Evolutionary conservation across 2,329 filamentous ascomycete species (phyloP).

Genomic region (Pseudovirgaria hyperparasitica): DNA sequence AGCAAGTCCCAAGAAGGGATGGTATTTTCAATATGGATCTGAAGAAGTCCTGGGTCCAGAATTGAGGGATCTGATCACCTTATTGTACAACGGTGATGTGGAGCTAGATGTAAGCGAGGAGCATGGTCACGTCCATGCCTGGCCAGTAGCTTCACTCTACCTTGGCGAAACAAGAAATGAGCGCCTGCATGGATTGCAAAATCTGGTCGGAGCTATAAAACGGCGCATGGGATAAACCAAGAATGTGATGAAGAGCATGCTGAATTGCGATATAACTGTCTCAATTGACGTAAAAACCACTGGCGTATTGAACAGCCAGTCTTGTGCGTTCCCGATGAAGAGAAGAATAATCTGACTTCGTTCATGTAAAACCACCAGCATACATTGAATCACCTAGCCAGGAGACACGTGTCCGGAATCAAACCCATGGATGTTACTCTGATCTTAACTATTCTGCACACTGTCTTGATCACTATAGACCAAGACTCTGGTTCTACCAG

Average conservation of each 20-base stretch:
- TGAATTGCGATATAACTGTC: background rate
- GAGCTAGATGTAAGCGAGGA: conserved; percentile 48
- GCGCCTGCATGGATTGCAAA: conserved; percentile 33
- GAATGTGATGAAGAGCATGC: background rate
- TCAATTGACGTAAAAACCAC: too few species aligned
- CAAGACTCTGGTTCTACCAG: background rate
- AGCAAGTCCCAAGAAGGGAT: conserved; percentile 53
- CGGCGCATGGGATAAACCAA: conserved; percentile 12
- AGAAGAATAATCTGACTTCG: background rate
- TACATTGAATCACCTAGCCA: background rate
- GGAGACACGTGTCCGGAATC: conserved; percentile 1
- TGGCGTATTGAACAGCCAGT: too few species aligned
- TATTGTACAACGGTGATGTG: conserved; percentile 41
- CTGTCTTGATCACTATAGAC: background rate
- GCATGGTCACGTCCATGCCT: conserved; percentile 61
- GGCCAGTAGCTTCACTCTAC: conserved; percentile 60
- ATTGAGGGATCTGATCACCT: conserved; percentile 45
- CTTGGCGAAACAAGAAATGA: conserved; percentile 35
- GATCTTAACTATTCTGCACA: background rate
- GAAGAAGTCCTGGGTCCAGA: conserved; percentile 70
- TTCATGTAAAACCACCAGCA: background rate
- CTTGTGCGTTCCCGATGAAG: background rate
- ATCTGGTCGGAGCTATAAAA: conserved; percentile 27
- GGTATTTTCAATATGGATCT: conserved; percentile 58
- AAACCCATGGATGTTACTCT: background rate